Evolutionary conservation across 129 eudicot species (phyloP), one percentile per base, ranked within the genome.

Genomic region (Deinandra increscens): DNA sequence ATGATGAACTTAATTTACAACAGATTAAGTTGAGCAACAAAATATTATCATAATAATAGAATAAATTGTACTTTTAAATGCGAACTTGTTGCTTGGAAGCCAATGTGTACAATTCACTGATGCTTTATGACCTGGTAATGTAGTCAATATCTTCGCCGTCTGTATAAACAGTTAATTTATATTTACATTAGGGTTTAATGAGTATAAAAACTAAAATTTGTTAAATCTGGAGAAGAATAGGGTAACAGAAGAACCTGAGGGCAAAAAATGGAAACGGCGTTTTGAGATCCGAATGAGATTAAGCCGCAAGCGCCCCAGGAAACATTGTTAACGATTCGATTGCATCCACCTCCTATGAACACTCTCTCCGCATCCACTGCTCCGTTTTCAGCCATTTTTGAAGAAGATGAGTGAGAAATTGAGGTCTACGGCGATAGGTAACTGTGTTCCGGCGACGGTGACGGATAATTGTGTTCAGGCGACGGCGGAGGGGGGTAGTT

Each of bases 331-430:
- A 92, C 96, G 60, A 92, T 78, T 75, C 98, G 84, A 63, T 92
- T 92, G 81, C 98, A 92, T 13, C 98, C 98, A 54, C 88, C 89
- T 75, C 98, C 98, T 60, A 88, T 88, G 82, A 92, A 92, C 66
- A 81, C 82, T 67, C 84, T 83, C 26, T 88, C 84, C 26, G 82
- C 95, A 37, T 64, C 79, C n/a, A 68, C 73, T 71, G 54, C 48
- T 63, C 18, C 76, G 22, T 69, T 78, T 13, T 54, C 67, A 48
- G 22, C 58, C 85, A 84, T 83, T 31, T 23, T 65, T 37, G 62
- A 46, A 19, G 50, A 61, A 18, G 77, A 34, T 18, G 34, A 29
- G 34, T 48, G 37, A 34, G 1, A 49, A 22, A 11, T 31, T 45
- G 29, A 6, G 7, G 12, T 54, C 20, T 46, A 66, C 79, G 67